Evolutionary conservation across 768 basidiomycete genomes (phyloP).

Genomic region (Rossbeevera mucosa): DNA sequence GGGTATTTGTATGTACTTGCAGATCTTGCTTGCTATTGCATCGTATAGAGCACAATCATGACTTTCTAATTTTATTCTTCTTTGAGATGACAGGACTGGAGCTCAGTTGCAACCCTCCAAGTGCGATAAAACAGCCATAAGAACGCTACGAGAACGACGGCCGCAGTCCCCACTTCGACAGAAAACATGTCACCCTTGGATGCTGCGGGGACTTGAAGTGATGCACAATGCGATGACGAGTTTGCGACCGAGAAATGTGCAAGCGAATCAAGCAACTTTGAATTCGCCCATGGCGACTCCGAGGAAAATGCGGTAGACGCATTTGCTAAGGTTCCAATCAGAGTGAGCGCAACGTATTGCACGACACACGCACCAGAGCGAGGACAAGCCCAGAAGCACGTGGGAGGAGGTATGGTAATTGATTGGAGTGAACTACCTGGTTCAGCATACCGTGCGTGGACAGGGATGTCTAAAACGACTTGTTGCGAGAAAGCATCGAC

Average conservation of each 20-base stretch:
- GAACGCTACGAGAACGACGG: slow-evolving; percentile 30
- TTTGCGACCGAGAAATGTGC: slow-evolving; percentile 16
- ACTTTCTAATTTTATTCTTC: slow-evolving; percentile 15
- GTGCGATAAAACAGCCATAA: slow-evolving; percentile 30
- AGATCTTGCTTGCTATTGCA: slow-evolving; percentile 25
- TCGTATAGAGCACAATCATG: slow-evolving; percentile 5
- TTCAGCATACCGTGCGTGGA: slow-evolving; percentile 42
- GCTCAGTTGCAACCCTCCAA: slow-evolving; percentile 19
- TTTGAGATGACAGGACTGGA: slow-evolving; percentile 24
- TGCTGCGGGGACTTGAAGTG: slow-evolving; percentile 33
- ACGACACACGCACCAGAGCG: slow-evolving; percentile 17
- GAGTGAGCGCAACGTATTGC: background rate
- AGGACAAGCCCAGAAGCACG: slow-evolving; percentile 33
- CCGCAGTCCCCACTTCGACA: slow-evolving; percentile 37
- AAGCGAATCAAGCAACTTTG: slow-evolving; percentile 18
- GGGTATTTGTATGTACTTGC: slow-evolving; percentile 28
- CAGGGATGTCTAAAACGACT: slow-evolving; percentile 33
- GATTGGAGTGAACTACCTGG: slow-evolving; percentile 20
- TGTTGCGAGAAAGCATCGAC: slow-evolving; percentile 4
- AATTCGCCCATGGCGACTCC: slow-evolving; percentile 17
- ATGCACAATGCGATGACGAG: slow-evolving; percentile 2
- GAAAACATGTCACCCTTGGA: slow-evolving; percentile 25
- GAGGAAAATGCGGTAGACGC: slow-evolving; percentile 8
- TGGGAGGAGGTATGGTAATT: slow-evolving; percentile 25
- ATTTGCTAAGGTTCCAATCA: slow-evolving; percentile 10